Evolutionary conservation across 2,329 filamentous ascomycete species (phyloP), one percentile per base, ranked within the genome.

Genomic region (Pseudogymnoascus sp.): DNA sequence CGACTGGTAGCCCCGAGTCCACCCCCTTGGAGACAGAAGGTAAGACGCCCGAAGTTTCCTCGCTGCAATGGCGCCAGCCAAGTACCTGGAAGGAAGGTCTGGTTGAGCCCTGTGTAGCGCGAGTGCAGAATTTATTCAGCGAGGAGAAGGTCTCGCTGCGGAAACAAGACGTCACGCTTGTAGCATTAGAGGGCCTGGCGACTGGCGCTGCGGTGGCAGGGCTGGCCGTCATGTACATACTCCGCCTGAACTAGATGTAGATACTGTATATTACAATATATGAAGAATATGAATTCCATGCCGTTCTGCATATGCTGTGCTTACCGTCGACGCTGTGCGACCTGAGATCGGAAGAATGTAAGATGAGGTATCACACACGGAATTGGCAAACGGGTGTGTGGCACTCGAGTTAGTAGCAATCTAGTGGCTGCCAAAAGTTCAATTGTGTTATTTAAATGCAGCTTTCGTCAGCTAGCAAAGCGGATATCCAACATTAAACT

Each of bases 91-190:
- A 63, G 10, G 61, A 71, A 33, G 64, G 59, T 10, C 4, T 61
- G 33, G 33, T 40, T 70, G 14, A 68, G 74, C 75, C 62, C 73
- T 85, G 83, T 79, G 80, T 76, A 68, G 76, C 78, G 6, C 77
- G 76, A 3, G 68, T 82, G 4, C 70, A 76, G 42, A 86, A 91
- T 66, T 74, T 91, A 14, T 84, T 82, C 75, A 90, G 88, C 74
- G 85, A 91, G 63, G 80, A 85, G 67, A 77, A 76, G 65, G 77
- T 91, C 70, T 78, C 81, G 59, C 70, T 91, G 65, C 82, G 83
- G 47, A 89, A 90, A 79, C 82, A 84, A 61, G 89, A 93, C 69
- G 76, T 88, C 33, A 90, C 89, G 2, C 75, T 87, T n/a, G 77
- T 90, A 67, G 86, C 83, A 59, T 75, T 91, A 37, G 84, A 92